A percentile compares a stretch with the other conserved stretches of the same genome.
Conservation (phyloP, 1,284 basidiomycete species). For the Irpex sp. region DNA sequence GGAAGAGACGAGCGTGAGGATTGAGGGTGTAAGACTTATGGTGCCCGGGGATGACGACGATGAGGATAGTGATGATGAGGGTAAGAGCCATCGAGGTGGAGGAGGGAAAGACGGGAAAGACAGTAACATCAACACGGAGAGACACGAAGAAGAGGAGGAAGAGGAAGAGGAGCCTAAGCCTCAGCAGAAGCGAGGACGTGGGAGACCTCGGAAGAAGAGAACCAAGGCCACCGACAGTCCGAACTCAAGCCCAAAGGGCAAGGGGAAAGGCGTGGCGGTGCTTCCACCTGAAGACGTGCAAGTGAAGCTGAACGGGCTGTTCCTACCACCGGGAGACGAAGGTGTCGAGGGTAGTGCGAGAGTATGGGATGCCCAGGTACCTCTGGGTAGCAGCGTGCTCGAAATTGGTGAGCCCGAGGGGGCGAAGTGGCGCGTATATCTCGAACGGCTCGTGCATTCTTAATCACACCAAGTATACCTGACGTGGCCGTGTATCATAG, state of each 20-base stretch:
- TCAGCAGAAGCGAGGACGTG: conserved; percentile 16
- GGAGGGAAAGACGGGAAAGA: conserved; percentile 8
- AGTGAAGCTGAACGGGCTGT: conserved; percentile 27
- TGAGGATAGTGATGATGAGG: conserved; percentile 27
- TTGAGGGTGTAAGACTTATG: conserved; percentile 52
- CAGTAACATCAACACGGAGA: not conserved
- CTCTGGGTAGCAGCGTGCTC: conserved; percentile 50
- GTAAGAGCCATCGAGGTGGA: conserved; percentile 19
- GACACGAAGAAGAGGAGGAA: conserved; percentile 21
- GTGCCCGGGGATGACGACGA: conserved; percentile 45
- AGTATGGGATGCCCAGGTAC: conserved; percentile 52
- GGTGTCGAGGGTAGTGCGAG: conserved; percentile 22
- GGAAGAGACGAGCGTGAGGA: conserved; percentile 47
- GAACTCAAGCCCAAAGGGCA: conserved; percentile 16
- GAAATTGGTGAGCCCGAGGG: conserved; percentile 71
- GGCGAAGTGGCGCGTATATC: conserved; percentile 62
- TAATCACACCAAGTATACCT: not conserved
- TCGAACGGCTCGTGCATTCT: conserved; percentile 32
- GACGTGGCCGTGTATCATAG: not conserved
- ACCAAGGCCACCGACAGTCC: conserved; percentile 13
- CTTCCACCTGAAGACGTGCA: conserved; percentile 16
- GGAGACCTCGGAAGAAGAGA: conserved; percentile 18
- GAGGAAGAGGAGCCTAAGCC: conserved; percentile 14
- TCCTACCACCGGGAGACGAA: conserved; percentile 10
- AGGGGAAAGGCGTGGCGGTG: conserved; percentile 25